A percentile compares a stretch with the other conserved stretches of the same genome.
These are phyloP conservation scores for Medicago ruthenica DNA, from an alignment of 306 rosid genomes.

Conservation along the genomic window DNA sequence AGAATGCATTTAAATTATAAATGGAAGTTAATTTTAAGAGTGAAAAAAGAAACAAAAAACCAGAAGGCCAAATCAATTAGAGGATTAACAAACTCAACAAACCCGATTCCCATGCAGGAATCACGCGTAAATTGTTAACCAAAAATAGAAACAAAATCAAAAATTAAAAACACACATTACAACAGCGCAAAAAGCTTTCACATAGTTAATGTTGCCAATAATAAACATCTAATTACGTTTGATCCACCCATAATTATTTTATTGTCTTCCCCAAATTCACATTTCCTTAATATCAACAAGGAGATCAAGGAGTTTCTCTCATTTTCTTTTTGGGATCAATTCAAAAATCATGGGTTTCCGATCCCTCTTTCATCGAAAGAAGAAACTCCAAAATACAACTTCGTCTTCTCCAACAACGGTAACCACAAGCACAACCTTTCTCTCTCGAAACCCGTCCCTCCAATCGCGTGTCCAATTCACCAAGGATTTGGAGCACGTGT, in stretches of 20 bases:
- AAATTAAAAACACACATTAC: conserved; percentile 39
- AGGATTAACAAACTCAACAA: conserved; percentile 26
- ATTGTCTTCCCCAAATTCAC: not conserved
- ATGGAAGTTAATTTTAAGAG: not conserved
- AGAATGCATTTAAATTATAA: too few species aligned
- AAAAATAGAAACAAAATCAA: conserved; percentile 5
- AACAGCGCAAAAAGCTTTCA: not conserved
- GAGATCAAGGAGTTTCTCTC: not conserved
- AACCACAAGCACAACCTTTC: not conserved
- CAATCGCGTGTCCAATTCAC: conserved; percentile 46
- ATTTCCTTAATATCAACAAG: conserved; percentile 43
- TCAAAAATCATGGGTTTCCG: conserved; percentile 64
- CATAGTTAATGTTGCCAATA: not conserved
- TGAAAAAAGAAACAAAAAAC: not conserved
- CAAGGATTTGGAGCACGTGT: conserved; percentile 73
- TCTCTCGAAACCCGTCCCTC: conserved; percentile 42
- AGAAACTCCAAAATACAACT: conserved; percentile 46
- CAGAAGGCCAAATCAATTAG: not conserved
- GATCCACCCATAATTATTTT: not conserved
- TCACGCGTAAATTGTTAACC: conserved; percentile 24
- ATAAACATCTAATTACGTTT: conserved; percentile 5
- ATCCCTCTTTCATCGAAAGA: conserved; percentile 66
- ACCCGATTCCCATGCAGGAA: conserved; percentile 19
- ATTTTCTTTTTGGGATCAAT: conserved; percentile 2
- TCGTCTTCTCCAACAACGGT: not conserved